These are phyloP conservation scores for Immersiella caudata DNA, from an alignment of 495 filamentous ascomycete species.

Conservation along the genomic window DNA sequence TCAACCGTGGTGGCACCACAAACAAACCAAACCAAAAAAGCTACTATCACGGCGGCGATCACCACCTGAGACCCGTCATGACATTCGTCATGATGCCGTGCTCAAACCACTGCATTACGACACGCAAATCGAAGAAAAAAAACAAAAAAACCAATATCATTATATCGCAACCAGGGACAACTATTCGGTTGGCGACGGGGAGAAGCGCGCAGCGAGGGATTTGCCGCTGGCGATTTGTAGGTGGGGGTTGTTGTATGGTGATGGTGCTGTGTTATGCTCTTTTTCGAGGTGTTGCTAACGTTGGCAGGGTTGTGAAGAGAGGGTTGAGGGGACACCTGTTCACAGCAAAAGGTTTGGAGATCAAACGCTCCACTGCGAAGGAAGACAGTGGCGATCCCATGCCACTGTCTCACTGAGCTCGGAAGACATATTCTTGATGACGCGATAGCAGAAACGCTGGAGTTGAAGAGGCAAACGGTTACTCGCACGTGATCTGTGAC, in stretches of 20 bases:
- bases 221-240: not conserved
- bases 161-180: not conserved
- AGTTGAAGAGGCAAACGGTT: no score
- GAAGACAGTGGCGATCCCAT: not conserved
- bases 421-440: not conserved
- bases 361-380: not conserved
- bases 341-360: not conserved
- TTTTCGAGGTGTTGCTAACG: no score
- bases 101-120: not conserved
- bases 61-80: not conserved
- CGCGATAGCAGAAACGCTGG: no score
- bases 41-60: not conserved
- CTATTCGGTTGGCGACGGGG: no score
- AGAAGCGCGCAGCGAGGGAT: not conserved
- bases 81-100: not conserved
- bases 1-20: not conserved
- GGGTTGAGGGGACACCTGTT: not conserved
- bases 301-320: not conserved
- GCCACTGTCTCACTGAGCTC: not conserved
- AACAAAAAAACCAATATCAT: not conserved
- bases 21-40: not conserved
- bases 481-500: constrained; percentile 29
- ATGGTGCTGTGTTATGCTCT: not conserved
- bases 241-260: not conserved
- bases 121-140: not conserved